Percentiles rank a stretch among this genome's conserved stretches.
Evolutionary conservation across 2,329 filamentous ascomycete species (phyloP).

Genomic region (Metarhizium sp.): DNA sequence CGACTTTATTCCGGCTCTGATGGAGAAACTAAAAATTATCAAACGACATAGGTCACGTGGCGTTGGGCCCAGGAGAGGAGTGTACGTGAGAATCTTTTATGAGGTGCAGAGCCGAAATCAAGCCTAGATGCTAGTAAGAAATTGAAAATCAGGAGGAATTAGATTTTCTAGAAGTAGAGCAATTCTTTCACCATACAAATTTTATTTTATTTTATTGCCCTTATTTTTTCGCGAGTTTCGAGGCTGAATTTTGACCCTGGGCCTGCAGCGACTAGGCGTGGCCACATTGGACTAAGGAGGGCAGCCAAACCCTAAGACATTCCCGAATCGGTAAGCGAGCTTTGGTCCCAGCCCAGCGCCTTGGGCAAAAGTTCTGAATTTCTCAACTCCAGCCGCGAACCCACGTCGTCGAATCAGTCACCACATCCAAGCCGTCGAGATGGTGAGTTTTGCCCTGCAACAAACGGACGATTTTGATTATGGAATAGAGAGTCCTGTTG

Average conservation of each 20-base stretch:
- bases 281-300: slow-evolving; percentile 16
- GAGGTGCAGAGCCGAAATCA: too few relatives aligned
- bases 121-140: too few relatives aligned
- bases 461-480: neutral
- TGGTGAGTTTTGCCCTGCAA: slow-evolving; percentile 36
- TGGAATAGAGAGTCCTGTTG: neutral
- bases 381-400: slow-evolving; percentile 36
- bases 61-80: too few relatives aligned
- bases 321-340: slow-evolving; percentile 34
- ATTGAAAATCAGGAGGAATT: too few relatives aligned
- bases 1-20: slow-evolving; percentile 9
- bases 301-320: slow-evolving; percentile 31
- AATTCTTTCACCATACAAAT: neutral
- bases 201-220: neutral
- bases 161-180: too few relatives aligned
- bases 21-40: neutral
- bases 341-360: slow-evolving; percentile 24
- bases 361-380: slow-evolving; percentile 39
- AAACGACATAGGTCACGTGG: neutral
- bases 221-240: neutral
- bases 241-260: neutral
- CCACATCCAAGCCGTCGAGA: slow-evolving; percentile 44
- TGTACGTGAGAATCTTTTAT: too few relatives aligned
- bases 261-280: neutral
- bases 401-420: slow-evolving; percentile 45